Percentiles rank a stretch among this genome's conserved stretches.
Evolutionary conservation across 352 stramenopile genomes (phyloP).

Genomic region (Aphanomyces cochlioides): DNA sequence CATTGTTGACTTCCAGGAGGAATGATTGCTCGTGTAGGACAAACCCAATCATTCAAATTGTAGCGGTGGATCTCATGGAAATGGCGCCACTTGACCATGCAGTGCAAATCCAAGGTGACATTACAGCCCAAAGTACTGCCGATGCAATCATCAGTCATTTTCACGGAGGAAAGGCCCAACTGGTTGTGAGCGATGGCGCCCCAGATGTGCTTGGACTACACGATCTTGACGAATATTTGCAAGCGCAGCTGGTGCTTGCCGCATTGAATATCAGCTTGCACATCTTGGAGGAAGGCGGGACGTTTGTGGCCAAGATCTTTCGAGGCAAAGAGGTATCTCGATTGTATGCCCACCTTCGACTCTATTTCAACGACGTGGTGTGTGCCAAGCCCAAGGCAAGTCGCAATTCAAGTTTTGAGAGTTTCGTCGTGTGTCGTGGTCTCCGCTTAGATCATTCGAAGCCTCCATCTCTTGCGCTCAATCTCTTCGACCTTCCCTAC

Average conservation of each 20-base stretch:
- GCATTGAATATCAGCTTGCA: slow-evolving; percentile 78
- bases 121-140: slow-evolving; percentile 71
- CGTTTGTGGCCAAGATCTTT: slow-evolving; percentile 85
- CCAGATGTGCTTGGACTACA: slow-evolving; percentile 93
- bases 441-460: slow-evolving; percentile 54
- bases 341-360: slow-evolving; percentile 62
- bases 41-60: slow-evolving; percentile 40
- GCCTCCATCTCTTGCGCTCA: slow-evolving; percentile 59
- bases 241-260: slow-evolving; percentile 73
- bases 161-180: slow-evolving; percentile 84
- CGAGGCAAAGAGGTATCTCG: slow-evolving; percentile 74
- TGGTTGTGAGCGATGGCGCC: slow-evolving; percentile 98
- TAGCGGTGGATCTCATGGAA: slow-evolving; percentile 87
- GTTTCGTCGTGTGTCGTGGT: slow-evolving; percentile 71
- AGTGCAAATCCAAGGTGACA: slow-evolving; percentile 73
- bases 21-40: not conserved
- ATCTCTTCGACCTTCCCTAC: slow-evolving; percentile 68
- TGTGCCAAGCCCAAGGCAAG: slow-evolving; percentile 83
- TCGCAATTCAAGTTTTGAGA: slow-evolving; percentile 82
- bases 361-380: slow-evolving; percentile 66
- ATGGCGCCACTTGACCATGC: slow-evolving; percentile 95
- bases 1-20: not conserved
- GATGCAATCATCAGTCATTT: slow-evolving; percentile 71
- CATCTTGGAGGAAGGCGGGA: slow-evolving; percentile 60
- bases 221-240: slow-evolving; percentile 78